A percentile compares a stretch with the other conserved stretches of the same genome.
These are phyloP conservation scores for Heterobasidion occidentale DNA, from an alignment of 1,284 basidiomycete species.

Conservation along the genomic window DNA sequence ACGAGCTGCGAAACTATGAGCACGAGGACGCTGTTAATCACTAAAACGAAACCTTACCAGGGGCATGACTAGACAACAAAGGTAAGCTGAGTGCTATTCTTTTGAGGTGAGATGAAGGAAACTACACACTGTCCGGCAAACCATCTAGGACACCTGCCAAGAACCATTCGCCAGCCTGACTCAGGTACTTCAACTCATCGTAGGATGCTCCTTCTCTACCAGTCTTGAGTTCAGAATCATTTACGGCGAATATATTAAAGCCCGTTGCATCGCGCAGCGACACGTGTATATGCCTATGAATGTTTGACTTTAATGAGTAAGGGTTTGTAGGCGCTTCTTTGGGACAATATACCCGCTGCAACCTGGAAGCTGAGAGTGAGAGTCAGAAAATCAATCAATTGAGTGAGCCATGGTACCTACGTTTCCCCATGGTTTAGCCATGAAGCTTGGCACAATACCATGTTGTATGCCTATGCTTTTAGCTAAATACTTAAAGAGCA, in stretches of 20 bases:
- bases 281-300: constrained; percentile 80
- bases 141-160: constrained; percentile 87
- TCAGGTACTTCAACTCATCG: constrained; percentile 80
- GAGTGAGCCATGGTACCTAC: constrained; percentile 35
- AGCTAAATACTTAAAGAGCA: constrained; percentile 87
- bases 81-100: background rate
- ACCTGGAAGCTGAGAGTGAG: constrained; percentile 65
- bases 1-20: constrained; percentile 51
- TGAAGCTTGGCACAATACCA: constrained; percentile 90
- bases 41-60: constrained; percentile 29
- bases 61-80: constrained; percentile 45
- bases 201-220: constrained; percentile 58
- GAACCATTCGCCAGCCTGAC: constrained; percentile 85
- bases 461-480: constrained; percentile 90
- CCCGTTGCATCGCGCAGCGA: constrained; percentile 71
- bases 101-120: background rate
- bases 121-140: constrained; percentile 69
- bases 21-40: background rate
- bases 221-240: constrained; percentile 46
- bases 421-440: constrained; percentile 95
- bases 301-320: background rate
- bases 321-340: background rate
- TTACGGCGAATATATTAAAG: constrained; percentile 74
- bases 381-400: background rate
- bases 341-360: constrained; percentile 68